Conservation (phyloP, 805 yeast genomes). For the Tetrapisispora namnaoensis region DNA sequence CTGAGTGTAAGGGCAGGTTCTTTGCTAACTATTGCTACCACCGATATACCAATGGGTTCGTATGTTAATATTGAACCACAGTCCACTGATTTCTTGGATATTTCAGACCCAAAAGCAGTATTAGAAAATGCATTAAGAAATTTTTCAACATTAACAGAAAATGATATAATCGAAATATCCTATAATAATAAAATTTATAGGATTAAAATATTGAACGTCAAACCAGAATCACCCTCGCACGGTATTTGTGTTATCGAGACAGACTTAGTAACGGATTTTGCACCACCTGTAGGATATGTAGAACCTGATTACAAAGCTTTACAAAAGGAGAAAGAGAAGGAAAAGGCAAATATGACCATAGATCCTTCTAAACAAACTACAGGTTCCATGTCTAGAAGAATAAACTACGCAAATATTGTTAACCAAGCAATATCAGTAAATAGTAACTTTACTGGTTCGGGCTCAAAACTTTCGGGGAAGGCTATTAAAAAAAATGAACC, state of each 20-base stretch:
- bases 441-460: conserved; percentile 45
- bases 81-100: conserved; percentile 83
- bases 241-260: conserved; percentile 95
- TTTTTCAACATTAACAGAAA: conserved; percentile 76
- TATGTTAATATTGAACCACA: conserved; percentile 95
- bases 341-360: conserved; percentile 25
- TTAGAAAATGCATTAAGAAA: conserved; percentile 84
- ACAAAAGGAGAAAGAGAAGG: conserved; percentile 18
- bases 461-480: conserved; percentile 65
- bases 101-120: conserved; percentile 93
- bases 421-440: conserved; percentile 31
- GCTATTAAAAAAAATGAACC: conserved; percentile 1
- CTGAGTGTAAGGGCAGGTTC: conserved; percentile 67
- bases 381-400: conserved; percentile 65
- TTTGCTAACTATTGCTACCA: conserved; percentile 61
- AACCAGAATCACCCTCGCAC: conserved; percentile 54
- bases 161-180: conserved; percentile 74
- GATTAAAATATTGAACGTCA: conserved; percentile 77
- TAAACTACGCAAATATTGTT: conserved; percentile 50
- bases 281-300: conserved; percentile 97
- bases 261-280: conserved; percentile 93
- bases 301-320: conserved; percentile 62
- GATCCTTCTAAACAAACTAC: conserved; percentile 32
- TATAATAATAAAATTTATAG: conserved; percentile 73
- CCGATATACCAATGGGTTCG: conserved; percentile 75